Base-by-base conservation (phyloP, 345 rosid species). In the Firmiana major region DNA sequence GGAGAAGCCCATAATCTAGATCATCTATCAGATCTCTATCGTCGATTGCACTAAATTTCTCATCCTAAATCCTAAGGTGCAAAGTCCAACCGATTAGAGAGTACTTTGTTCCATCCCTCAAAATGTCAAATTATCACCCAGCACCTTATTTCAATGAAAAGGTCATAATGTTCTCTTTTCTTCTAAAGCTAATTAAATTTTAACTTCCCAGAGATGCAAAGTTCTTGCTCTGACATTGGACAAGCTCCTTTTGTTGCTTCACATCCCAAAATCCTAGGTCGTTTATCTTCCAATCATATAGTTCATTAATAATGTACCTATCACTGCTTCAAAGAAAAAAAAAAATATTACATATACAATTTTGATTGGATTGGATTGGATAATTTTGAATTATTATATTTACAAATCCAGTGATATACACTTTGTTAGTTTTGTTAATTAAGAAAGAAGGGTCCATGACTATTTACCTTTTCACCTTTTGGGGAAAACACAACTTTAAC, bases 391-490 rank as follows among this genome's bases (percentile, higher is more conserved):
- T 40, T n/a, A 22, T 42, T 13, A 31, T 31, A 36, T 57, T 58
- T 21, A 15, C 36, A 74, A 59, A 24, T 22, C 28, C 57, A 24
- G n/a, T 48, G n/a, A 31, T 64, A 48, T 76, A 9, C 40, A 10
- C 22, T 34, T 51, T 48, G 62, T 42, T 49, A 36, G 53, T n/a
- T 26, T 21, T 28, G 9, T 63, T 13, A 42, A 54, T 31, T 16
- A 63, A 22, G 38, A 21, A 38, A 57, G 17, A 15, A n/a, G 48
- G 40, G 73, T 15, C 64, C 58, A 76, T 4, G 60, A 64, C 19
- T 17, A 73, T 79, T 75, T 84, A 82, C 90, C 88, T 89, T 84
- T 36, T 84, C 89, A 79, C 81, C 82, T 79, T 88, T 82, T 54
- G 83, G 74, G 64, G 87, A 68, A 71, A 90, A 86, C 80, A 89